phyloP scores from a whole-genome alignment of 23 red algal genomes.

The Pyropia yezoensis region DNA sequence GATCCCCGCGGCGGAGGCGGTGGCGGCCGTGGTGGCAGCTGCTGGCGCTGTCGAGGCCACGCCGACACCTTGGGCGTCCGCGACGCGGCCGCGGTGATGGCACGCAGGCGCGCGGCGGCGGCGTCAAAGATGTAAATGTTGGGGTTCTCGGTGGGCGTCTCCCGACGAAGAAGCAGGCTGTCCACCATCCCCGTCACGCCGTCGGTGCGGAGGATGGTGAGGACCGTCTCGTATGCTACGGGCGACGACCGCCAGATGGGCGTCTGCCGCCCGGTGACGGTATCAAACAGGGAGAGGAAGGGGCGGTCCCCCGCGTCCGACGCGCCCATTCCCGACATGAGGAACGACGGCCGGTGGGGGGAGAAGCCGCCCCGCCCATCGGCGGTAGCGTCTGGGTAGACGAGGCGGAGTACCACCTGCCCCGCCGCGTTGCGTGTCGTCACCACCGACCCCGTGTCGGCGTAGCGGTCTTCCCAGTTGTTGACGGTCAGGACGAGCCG shows the following conservation, averaged over 20 bases:
- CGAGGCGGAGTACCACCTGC: constrained; percentile 58
- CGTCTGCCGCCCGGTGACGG: constrained; percentile 26
- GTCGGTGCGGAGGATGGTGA: constrained; percentile 46
- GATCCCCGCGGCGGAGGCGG: too few species aligned
- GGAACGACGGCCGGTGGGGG: constrained; percentile 38
- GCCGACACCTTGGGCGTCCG: too few species aligned
- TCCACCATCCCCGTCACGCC: constrained; percentile 30
- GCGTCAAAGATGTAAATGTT: constrained; percentile 54
- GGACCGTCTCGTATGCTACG: constrained; percentile 46
- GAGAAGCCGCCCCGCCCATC: constrained; percentile 7
- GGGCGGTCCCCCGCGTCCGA: constrained; percentile 70
- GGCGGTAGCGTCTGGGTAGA: constrained; percentile 25
- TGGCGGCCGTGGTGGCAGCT: too few species aligned
- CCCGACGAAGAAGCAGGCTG: constrained; percentile 48
- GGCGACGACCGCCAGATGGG: constrained; percentile 75
- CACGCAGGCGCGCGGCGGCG: constrained; percentile 12
- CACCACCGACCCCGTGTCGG: constrained; percentile 58
- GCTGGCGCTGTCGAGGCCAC: too few species aligned
- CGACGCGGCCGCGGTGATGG: constrained; percentile 5
- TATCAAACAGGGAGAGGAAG: constrained; percentile 67
- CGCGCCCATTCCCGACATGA: constrained; percentile 59
- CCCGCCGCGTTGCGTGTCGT: constrained; percentile 42
- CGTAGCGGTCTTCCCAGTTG: constrained; percentile 91
- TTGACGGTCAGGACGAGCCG: constrained; percentile 37
- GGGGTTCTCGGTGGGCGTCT: constrained; percentile 41